Percentiles rank a stretch among this genome's conserved stretches.
phyloP scores from a whole-genome alignment of 441 rosid species.

The Croton setiger region DNA sequence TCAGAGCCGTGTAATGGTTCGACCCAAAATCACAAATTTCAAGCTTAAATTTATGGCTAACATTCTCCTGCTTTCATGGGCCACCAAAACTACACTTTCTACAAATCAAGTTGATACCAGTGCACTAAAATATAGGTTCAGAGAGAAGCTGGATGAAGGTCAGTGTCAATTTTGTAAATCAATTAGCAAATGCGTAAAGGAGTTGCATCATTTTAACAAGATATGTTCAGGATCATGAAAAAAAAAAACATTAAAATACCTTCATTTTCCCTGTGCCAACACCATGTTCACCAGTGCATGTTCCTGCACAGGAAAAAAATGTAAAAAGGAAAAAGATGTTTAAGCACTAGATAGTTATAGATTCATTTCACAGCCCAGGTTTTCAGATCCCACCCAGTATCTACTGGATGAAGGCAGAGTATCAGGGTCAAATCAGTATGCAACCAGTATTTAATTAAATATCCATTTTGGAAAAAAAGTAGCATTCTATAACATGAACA shows the following conservation, averaged over 20 bases:
- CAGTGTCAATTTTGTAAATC: background rate
- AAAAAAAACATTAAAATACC: slow-evolving; percentile 45
- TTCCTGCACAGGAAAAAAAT: slow-evolving; percentile 45
- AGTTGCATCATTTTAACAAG: background rate
- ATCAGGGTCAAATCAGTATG: too few relatives aligned
- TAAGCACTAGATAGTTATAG: slow-evolving; percentile 14
- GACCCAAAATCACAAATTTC: too few relatives aligned
- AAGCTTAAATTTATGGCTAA: too few relatives aligned
- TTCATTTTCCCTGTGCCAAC: slow-evolving; percentile 98
- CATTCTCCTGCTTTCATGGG: too few relatives aligned
- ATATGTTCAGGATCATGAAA: slow-evolving; percentile 4
- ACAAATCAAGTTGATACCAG: background rate
- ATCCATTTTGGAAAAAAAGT: too few relatives aligned
- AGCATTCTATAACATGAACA: too few relatives aligned
- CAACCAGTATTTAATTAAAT: too few relatives aligned
- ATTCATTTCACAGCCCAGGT: background rate
- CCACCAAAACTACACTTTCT: too few relatives aligned
- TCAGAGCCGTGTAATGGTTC: too few relatives aligned
- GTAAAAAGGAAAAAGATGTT: slow-evolving; percentile 8
- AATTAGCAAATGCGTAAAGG: background rate
- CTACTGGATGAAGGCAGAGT: too few relatives aligned
- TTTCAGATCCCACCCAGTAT: too few relatives aligned
- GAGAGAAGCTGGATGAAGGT: background rate
- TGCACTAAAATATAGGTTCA: background rate
- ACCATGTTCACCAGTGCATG: slow-evolving; percentile 96